Conservation (phyloP, 2,329 filamentous ascomycete species). For the Aspergillus sp. region DNA sequence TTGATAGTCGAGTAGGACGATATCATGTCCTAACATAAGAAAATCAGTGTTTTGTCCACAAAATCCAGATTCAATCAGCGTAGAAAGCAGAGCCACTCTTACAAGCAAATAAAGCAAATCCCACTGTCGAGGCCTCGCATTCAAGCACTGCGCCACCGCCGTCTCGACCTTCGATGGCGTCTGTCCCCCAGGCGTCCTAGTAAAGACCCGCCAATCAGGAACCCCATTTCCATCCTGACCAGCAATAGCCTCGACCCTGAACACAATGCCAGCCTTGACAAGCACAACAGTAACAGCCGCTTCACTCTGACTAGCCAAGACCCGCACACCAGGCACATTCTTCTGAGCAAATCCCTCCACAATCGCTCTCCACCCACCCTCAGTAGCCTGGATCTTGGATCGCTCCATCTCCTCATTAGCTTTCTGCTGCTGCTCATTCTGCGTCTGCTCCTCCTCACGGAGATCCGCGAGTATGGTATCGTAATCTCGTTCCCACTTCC, state of each 20-base stretch:
- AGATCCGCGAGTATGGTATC: slow-evolving; percentile 35
- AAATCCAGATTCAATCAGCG: background rate
- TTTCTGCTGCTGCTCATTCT: slow-evolving; percentile 27
- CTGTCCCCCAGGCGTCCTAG: slow-evolving; percentile 26
- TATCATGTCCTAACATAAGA: slow-evolving; percentile 41
- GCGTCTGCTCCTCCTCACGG: slow-evolving; percentile 28
- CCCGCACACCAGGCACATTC: slow-evolving; percentile 32
- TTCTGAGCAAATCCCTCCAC: slow-evolving; percentile 34
- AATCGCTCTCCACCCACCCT: slow-evolving; percentile 36
- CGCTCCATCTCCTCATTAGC: slow-evolving; percentile 35
- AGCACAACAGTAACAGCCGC: slow-evolving; percentile 32
- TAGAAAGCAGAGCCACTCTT: background rate
- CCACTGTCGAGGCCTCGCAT: slow-evolving; percentile 40
- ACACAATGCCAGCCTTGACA: slow-evolving; percentile 35
- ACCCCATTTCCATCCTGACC: slow-evolving; percentile 19
- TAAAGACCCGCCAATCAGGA: slow-evolving; percentile 39
- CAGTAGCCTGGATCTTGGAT: slow-evolving; percentile 27
- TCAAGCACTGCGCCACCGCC: slow-evolving; percentile 38
- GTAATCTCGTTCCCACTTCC: slow-evolving; percentile 47
- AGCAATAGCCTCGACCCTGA: slow-evolving; percentile 33
- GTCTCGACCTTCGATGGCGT: slow-evolving; percentile 36
- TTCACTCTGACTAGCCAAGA: slow-evolving; percentile 27
- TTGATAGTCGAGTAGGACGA: slow-evolving; percentile 45
- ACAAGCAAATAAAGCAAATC: slow-evolving; percentile 43
- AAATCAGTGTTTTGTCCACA: too few species aligned